Evolutionary conservation across 306 rosid genomes (phyloP), one percentile per base, ranked within the genome.

Genomic region (Crotalaria pallida): DNA sequence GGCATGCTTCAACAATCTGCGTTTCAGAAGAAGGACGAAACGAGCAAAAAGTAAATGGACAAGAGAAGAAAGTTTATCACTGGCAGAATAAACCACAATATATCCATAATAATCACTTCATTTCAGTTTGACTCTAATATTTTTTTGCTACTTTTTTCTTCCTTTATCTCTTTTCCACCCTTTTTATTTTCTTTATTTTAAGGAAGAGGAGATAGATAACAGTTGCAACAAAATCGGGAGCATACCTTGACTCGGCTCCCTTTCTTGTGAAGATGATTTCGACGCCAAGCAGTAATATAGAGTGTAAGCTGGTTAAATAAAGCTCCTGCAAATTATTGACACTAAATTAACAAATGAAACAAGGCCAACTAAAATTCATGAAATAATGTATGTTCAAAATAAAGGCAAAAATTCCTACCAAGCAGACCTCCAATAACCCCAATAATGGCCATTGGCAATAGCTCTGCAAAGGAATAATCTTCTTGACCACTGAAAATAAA

Each of bases 371-470:
- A 52, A 70, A 77, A 51, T n/a, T 29, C 22, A 71, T 22, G 33
- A 26, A 27, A 62, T 9, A 56, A 58, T 11, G 29, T 10, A 47
- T 22, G 15, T 19, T 50, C 55, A 47, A 49, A 59, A 72, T 23
- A 53, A 49, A 41, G 57, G 51, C 18, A 9, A 44, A 21, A 73
- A 47, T 18, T 51, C 77, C 61, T 78, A 94, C 98, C 98, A 36
- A 94, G 81, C 40, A 94, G 81, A 66, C 98, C 98, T 82, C 98
- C 98, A 81, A 86, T 83, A 57, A 94, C 92, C 64, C 98, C 98
- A 84, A 94, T 94, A 81, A 94, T 64, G 3, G 97, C 89, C 98
- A 94, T 94, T 7, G 98, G 98, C 64, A 94, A 76, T 77, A 94
- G 74, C 88, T 94, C 98, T 69, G 83, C 85, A 81, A 94, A 88